phyloP scores from a whole-genome alignment of 73 alveolate species.

The Paramecium sonneborni region DNA sequence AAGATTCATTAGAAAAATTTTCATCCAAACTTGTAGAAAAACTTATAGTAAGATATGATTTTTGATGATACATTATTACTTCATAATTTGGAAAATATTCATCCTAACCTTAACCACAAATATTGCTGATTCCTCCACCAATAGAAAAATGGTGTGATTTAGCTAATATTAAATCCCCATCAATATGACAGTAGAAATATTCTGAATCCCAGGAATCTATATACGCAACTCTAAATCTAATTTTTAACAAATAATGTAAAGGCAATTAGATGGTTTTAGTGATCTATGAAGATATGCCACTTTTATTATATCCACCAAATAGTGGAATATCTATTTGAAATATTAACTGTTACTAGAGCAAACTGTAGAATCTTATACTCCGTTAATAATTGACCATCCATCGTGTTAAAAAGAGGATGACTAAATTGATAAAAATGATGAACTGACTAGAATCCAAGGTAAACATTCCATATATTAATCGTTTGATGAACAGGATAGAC shows the following conservation, averaged over 20 bases:
- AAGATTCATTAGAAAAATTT: neutral
- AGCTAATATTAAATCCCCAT: neutral
- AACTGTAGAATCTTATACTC: neutral
- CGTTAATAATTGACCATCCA: neutral
- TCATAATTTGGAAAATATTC: neutral
- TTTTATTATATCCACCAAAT: neutral
- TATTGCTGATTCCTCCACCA: neutral
- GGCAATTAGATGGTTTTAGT: neutral
- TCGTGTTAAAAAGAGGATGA: neutral
- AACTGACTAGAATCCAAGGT: neutral
- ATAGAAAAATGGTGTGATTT: neutral
- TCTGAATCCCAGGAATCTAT: constrained; percentile 31
- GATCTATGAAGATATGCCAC: neutral
- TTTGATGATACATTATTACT: neutral
- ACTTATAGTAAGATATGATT: neutral
- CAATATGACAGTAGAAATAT: neutral
- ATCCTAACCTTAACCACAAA: neutral
- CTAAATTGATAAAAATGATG: neutral
- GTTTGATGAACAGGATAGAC: neutral
- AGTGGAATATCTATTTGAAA: neutral
- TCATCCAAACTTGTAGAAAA: neutral
- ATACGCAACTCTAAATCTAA: neutral
- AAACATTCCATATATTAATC: neutral
- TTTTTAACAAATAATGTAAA: neutral
- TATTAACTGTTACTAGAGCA: neutral